phyloP scores from a whole-genome alignment of 176 grass and related monocot genomes.

The Miscanthus lutarioriparius region DNA sequence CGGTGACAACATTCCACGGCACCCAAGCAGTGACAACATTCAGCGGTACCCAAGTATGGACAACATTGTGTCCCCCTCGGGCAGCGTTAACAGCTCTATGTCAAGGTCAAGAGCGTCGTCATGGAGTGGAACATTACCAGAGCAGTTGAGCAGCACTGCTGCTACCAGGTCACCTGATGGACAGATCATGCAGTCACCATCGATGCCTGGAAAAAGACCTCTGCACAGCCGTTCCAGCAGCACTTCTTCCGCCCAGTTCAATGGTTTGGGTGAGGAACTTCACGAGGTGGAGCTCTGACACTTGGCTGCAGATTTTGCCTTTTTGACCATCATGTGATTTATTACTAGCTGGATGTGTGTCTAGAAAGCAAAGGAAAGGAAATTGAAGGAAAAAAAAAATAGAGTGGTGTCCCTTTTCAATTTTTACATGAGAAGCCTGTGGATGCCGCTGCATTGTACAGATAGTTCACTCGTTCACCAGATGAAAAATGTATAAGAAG shows the following conservation, averaged over 20 bases:
- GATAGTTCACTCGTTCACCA: slow-evolving; percentile 41
- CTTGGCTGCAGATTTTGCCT: background rate
- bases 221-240: slow-evolving; percentile 42
- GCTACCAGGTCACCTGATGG: slow-evolving; percentile 27
- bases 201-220: slow-evolving; percentile 35
- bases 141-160: slow-evolving; percentile 27
- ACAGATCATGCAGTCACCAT: slow-evolving; percentile 29
- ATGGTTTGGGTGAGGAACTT: slow-evolving; percentile 50
- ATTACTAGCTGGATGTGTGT: slow-evolving; percentile 21
- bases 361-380: slow-evolving; percentile 25
- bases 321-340: slow-evolving; percentile 32
- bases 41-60: slow-evolving; percentile 69
- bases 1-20: background rate
- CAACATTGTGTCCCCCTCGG: slow-evolving; percentile 45
- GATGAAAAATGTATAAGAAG: slow-evolving; percentile 33
- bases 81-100: slow-evolving; percentile 28
- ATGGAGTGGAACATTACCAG: slow-evolving; percentile 67
- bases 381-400: background rate
- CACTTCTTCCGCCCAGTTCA: slow-evolving; percentile 29
- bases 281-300: slow-evolving; percentile 69
- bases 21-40: slow-evolving; percentile 45
- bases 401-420: slow-evolving; percentile 37
- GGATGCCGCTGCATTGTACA: slow-evolving; percentile 51
- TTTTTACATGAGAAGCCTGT: slow-evolving; percentile 48
- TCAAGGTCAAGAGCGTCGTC: slow-evolving; percentile 65